Base-by-base conservation (phyloP, 495 filamentous ascomycete species). In the Chaetomidium leptoderma region DNA sequence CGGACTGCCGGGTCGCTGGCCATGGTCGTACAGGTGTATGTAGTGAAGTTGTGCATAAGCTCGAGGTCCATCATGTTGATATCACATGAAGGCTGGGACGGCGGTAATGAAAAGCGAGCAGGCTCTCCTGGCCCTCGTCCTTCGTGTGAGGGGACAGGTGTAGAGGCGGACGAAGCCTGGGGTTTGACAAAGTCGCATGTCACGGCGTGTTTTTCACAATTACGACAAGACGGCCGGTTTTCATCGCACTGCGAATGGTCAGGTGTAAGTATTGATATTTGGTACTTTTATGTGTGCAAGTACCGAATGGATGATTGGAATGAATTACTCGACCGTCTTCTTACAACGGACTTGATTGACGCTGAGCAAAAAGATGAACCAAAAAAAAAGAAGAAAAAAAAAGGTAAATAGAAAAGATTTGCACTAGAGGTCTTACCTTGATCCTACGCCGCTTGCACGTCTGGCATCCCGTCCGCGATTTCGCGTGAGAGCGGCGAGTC, bases 1-100 rank as follows among this genome's bases (percentile, higher is more conserved):
- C 48, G 48, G 32, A 51, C 48, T 24, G 48, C 33, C 11, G 48
- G 32, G 32, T 51, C 48, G 33, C 48, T 51, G 11, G 16, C 48
- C 19, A 51, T 16, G 32, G 48, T 51, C 1, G 48, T 27, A 7
- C 48, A 51, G 23, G 48, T 51, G 9, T 24, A 51, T 7, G 48
- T 51, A 3, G 33, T 51, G 32, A 51, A 51, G 48, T 51, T 51
- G 48, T 51, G 48, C 33, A 51, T 51, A 2, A 51, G 32, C 48
- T 51, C 48, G 14, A 51, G 48, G 21, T 51, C 48, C 21, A 39
- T 37, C 48, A 51, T 24, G 33, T 51, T 37, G 48, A 51, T 37
- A 16, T 26, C 48, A 21, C 11, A 8, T 16, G 48, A 7, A 6
- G 19, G 21, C 8, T 29, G 44, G 16, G 44, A 30, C 26, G 44